Evolutionary conservation across 352 stramenopile genomes (phyloP), one percentile per base, ranked within the genome.

Genomic region (Phytophthora hybrid): DNA sequence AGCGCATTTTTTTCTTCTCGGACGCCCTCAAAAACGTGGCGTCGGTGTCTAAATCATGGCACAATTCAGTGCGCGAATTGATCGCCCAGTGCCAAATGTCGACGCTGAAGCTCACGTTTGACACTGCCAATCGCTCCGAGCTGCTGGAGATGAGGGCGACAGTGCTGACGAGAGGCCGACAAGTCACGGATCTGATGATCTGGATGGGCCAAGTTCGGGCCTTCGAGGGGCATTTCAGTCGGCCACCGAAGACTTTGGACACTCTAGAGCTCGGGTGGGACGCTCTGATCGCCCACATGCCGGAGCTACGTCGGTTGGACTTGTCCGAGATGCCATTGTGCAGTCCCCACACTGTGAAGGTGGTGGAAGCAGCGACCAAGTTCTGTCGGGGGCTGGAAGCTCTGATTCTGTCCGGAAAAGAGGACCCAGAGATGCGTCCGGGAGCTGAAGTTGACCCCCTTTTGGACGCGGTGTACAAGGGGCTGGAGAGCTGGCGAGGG

Each of bases 31-130:
- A 60, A 31, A 51, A 34, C 16, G 19, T 82, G 37, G 66, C 76
- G 47, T 55, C 82, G 10, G 69, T 84, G 18, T 69, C 64, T 0
- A 74, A 73, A 16, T 47, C 59, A 7, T 84, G 78, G 78, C 29
- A 21, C 1, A 13, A 55, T 32, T 61, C 73, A 1, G 34, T 79
- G 32, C 60, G 59, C 31, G 68, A 82, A 62, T 13, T 82, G 11
- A 47, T 70, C 4, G 66, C 63, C 18, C 52, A 66, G 3, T 52
- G 59, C 14, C 60, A 64, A 60, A 59, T 63, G 31, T 69, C 61
- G 18, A 59, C 58, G 9, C 53, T 82, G 16, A 74, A 62, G 34
- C 46, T 84, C 21, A 64, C 55, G 16, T 71, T 84, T 39, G 8
- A 71, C 10, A 76, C 31, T 11, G 66, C 66, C 3, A 75, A 51